Conservation (phyloP, 2,329 filamentous ascomycete genomes). For the Talaromyces verruculosus region DNA sequence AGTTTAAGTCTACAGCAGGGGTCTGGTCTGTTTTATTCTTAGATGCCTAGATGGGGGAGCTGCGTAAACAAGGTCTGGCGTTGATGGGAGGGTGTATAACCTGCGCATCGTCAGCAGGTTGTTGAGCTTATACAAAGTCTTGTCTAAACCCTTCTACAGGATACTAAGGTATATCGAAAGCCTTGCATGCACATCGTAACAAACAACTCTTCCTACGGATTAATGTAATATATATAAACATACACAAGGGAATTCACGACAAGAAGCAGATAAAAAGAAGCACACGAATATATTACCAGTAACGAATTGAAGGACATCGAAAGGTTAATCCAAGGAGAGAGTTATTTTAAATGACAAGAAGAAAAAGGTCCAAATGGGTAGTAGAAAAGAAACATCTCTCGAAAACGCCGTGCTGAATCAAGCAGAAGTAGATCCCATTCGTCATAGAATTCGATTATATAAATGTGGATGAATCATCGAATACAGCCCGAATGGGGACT, state of each 20-base stretch:
- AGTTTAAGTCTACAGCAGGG: too few relatives aligned
- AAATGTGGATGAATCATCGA: background rate
- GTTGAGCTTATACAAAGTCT: too few relatives aligned
- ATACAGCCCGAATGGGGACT: background rate
- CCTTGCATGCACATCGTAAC: background rate
- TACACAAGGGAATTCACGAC: conserved; percentile 5
- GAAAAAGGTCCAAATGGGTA: conserved; percentile 9
- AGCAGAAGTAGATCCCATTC: conserved; percentile 6
- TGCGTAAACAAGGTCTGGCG: too few relatives aligned
- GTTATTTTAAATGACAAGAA: conserved; percentile 20
- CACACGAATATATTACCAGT: conserved; percentile 18
- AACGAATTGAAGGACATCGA: conserved; percentile 8
- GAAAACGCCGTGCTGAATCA: conserved; percentile 16
- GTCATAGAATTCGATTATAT: background rate
- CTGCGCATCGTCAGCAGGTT: too few relatives aligned
- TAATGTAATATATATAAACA: conserved; percentile 11
- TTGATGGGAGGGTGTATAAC: too few relatives aligned
- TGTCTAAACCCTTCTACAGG: too few relatives aligned
- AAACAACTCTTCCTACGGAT: conserved; percentile 13
- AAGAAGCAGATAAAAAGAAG: background rate
- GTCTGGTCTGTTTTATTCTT: too few relatives aligned
- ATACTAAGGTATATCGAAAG: too few relatives aligned
- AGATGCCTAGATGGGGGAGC: too few relatives aligned
- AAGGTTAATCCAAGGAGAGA: conserved; percentile 9
- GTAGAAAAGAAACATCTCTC: conserved; percentile 5